Conservation (phyloP, 768 basidiomycete genomes). For the Mycena epipterygia region DNA sequence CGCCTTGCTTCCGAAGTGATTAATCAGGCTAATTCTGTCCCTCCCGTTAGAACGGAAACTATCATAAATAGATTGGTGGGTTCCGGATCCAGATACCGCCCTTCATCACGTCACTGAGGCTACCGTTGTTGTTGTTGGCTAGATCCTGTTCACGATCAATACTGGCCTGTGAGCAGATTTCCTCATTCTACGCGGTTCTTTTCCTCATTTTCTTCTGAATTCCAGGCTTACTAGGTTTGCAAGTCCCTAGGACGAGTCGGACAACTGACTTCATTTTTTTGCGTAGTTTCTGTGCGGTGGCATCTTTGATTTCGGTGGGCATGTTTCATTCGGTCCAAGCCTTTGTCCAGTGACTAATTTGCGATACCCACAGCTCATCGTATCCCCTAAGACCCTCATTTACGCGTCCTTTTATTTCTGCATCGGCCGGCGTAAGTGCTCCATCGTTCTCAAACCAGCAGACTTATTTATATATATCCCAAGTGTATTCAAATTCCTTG, state of each 20-base stretch:
- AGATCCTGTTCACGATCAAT: conserved; percentile 71
- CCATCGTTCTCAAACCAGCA: no score
- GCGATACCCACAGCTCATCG: conserved; percentile 38
- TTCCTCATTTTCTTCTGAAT: background rate
- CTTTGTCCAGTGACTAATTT: background rate
- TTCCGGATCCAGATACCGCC: background rate
- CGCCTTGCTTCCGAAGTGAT: conserved; percentile 24
- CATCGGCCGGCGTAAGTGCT: conserved; percentile 47
- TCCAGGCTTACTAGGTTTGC: conserved; percentile 53
- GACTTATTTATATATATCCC: background rate
- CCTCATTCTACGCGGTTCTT: no score
- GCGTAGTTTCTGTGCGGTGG: conserved; percentile 62
- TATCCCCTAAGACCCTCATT: conserved; percentile 44
- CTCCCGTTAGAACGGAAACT: conserved; percentile 57
- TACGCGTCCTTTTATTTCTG: conserved; percentile 51
- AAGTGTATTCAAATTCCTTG: conserved; percentile 47
- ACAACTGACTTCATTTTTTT: no score
- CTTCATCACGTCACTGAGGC: no score
- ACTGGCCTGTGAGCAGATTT: conserved; percentile 57
- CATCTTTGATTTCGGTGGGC: conserved; percentile 61
- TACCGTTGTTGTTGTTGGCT: background rate
- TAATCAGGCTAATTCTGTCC: background rate
- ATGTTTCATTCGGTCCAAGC: background rate
- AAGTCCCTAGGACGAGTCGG: no score
- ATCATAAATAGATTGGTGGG: conserved; percentile 64